Evolutionary conservation across 75 land plant genomes (phyloP).

Genomic region (Pinus tabuliformis): DNA sequence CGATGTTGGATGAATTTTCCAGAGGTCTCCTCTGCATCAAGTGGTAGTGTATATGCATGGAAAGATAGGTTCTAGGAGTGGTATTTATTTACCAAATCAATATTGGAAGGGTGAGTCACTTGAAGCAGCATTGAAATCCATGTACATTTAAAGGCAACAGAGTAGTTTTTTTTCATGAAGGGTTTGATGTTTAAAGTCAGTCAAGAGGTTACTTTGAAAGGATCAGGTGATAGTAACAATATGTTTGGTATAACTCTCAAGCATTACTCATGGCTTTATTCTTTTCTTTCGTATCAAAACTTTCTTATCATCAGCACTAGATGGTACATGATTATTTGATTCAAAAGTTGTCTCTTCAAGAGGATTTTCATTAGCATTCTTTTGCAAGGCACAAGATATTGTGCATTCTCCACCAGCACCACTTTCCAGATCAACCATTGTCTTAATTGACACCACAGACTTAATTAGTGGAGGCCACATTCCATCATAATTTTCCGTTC

Average conservation of each 20-base stretch:
- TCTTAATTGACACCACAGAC: not conserved
- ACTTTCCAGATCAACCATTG: not conserved
- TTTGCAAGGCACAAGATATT: not conserved
- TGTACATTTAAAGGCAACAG: too few relatives aligned
- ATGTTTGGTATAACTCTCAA: constrained; percentile 23
- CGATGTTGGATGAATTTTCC: too few relatives aligned
- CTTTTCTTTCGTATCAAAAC: constrained; percentile 6
- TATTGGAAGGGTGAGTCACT: too few relatives aligned
- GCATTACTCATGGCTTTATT: constrained; percentile 4
- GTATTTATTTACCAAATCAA: too few relatives aligned
- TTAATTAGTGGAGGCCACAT: not conserved
- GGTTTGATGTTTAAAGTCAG: too few relatives aligned
- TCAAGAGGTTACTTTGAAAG: too few relatives aligned
- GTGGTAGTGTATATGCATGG: too few relatives aligned
- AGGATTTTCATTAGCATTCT: constrained; percentile 1
- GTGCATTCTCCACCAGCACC: not conserved
- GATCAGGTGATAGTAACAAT: too few relatives aligned
- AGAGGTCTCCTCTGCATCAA: too few relatives aligned
- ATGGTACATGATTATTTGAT: not conserved
- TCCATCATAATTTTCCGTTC: constrained; percentile 17
- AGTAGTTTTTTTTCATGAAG: too few relatives aligned
- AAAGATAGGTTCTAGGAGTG: too few relatives aligned
- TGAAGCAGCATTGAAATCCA: too few relatives aligned
- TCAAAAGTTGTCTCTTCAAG: constrained; percentile 9
- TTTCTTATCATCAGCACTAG: constrained; percentile 1